A percentile compares a stretch with the other conserved stretches of the same genome.
Conservation (phyloP, 1,284 basidiomycete genomes). For the Cutaneotrichosporon spelunceum region DNA sequence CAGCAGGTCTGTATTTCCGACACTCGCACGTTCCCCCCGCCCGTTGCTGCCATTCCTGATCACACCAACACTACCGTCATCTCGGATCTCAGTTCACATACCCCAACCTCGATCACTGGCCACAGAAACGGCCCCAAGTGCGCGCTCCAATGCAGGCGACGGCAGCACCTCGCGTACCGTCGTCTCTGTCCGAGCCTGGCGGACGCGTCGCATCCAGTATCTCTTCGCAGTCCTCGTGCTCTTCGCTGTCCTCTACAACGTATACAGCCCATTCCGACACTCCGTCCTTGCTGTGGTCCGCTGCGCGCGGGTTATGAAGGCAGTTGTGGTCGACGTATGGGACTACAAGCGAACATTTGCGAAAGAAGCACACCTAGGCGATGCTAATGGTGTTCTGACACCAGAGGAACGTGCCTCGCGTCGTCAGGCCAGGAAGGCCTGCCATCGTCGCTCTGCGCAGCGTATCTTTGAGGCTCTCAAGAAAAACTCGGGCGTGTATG, state of each 20-base stretch:
- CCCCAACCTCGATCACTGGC: not conserved
- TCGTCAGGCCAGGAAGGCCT: conserved; percentile 64
- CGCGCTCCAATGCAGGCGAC: not conserved
- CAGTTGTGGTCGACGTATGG: conserved; percentile 58
- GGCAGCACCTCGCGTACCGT: not conserved
- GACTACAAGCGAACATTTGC: conserved; percentile 82
- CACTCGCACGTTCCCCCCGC: not conserved
- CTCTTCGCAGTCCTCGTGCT: conserved; percentile 31
- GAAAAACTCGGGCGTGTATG: conserved; percentile 67
- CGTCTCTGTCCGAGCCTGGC: not conserved
- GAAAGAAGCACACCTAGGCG: conserved; percentile 41
- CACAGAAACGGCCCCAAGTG: not conserved
- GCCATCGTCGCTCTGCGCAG: conserved; percentile 74
- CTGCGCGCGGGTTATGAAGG: conserved; percentile 61
- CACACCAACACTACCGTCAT: not conserved
- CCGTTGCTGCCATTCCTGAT: not conserved
- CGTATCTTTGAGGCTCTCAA: conserved; percentile 74
- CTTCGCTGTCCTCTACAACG: conserved; percentile 49
- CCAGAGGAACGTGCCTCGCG: conserved; percentile 53
- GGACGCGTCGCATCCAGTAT: not conserved
- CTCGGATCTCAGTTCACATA: not conserved
- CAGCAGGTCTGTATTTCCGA: not conserved
- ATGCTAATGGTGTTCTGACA: conserved; percentile 50
- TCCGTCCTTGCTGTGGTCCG: conserved; percentile 57
- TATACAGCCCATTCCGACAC: conserved; percentile 52